Percentiles rank a stretch among this genome's conserved stretches.
These are phyloP conservation scores for Cinnamomum micranthum DNA, from an alignment of 164 flowering plant genomes.

Conservation along the genomic window DNA sequence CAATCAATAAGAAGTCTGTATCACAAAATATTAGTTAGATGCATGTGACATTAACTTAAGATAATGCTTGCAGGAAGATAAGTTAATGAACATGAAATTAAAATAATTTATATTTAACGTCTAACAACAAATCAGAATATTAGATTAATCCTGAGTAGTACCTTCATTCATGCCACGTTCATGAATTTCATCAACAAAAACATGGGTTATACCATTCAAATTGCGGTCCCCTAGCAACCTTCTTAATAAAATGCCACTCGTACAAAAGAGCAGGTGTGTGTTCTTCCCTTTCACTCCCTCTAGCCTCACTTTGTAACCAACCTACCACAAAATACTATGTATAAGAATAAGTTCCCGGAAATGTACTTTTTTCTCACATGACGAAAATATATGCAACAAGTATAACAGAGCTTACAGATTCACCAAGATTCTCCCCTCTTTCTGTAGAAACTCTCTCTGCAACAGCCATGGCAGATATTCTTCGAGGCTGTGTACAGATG, in stretches of 20 bases:
- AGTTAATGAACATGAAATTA: neutral
- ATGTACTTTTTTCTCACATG: neutral
- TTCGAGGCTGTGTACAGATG: conserved; percentile 96
- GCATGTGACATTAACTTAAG: conserved; percentile 2
- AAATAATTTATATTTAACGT: too few relatives aligned
- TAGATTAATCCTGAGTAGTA: conserved; percentile 13
- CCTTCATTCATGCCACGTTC: conserved; percentile 99
- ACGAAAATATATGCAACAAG: conserved; percentile 8
- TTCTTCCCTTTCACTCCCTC: conserved; percentile 98
- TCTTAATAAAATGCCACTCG: conserved; percentile 95
- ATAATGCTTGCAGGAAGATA: too few relatives aligned
- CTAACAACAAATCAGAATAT: neutral
- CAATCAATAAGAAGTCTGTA: conserved; percentile 89
- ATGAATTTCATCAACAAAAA: conserved; percentile 99
- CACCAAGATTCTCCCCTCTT: conserved; percentile 98
- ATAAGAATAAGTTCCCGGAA: neutral
- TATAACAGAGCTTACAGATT: conserved; percentile 53
- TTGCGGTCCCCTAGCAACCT: conserved; percentile 84
- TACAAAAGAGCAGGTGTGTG: conserved; percentile 97
- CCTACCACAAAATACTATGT: conserved; percentile 60
- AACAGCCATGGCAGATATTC: conserved; percentile 99
- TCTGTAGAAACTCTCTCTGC: conserved; percentile 93
- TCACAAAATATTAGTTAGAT: conserved; percentile 1
- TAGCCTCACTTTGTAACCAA: conserved; percentile 97
- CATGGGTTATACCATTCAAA: conserved; percentile 91